These are phyloP conservation scores for Globisporangium paddicum DNA, from an alignment of 352 stramenopile genomes.

Conservation along the genomic window DNA sequence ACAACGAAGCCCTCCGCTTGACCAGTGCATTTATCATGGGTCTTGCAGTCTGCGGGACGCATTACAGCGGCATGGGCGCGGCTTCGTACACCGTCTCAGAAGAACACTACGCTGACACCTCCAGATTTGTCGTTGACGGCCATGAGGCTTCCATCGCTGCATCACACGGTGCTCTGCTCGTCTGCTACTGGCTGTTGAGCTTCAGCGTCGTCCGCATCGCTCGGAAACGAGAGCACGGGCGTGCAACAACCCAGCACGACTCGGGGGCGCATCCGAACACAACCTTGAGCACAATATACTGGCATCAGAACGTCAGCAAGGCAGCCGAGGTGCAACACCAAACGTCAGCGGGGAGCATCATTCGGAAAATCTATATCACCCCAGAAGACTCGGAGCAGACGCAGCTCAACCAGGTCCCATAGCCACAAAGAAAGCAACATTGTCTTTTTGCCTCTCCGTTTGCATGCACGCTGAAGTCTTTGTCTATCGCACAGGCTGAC, in stretches of 20 bases:
- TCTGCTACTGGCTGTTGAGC: conserved; percentile 52
- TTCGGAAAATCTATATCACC: conserved; percentile 4
- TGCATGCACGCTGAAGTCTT: not conserved
- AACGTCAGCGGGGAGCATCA: not conserved
- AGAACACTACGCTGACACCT: conserved; percentile 18
- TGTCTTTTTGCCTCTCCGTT: not conserved
- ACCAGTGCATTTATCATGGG: conserved; percentile 57
- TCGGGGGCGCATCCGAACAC: not conserved
- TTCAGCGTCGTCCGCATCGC: conserved; percentile 7
- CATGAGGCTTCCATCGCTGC: conserved; percentile 27
- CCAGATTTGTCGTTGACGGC: conserved; percentile 28
- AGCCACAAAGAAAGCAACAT: not conserved
- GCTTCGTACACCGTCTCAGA: conserved; percentile 29
- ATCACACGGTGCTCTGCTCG: conserved; percentile 35
- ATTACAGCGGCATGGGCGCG: conserved; percentile 50
- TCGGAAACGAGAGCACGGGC: not conserved
- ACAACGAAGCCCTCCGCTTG: conserved; percentile 37
- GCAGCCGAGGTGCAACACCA: not conserved
- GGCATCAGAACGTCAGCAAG: not conserved
- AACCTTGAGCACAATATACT: not conserved
- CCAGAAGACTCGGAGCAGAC: not conserved
- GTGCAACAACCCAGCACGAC: conserved; percentile 4
- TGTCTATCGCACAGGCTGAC: not conserved
- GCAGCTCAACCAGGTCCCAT: not conserved
- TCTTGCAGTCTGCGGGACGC: conserved; percentile 50